Evolutionary conservation across 2,329 filamentous ascomycete species (phyloP).

Genomic region (Sporothrix globosa): DNA sequence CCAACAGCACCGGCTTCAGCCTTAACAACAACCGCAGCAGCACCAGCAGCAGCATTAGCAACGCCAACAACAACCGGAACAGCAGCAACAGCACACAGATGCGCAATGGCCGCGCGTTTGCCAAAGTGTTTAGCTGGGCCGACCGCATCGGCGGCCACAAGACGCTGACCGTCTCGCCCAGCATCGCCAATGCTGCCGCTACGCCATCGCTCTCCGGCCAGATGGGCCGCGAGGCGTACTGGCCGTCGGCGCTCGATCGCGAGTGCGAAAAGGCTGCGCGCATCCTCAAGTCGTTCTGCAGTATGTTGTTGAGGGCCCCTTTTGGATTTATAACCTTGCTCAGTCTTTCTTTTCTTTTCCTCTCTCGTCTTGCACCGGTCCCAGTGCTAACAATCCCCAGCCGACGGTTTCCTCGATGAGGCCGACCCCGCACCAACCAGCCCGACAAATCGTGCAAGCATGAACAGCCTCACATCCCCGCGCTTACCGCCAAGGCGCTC

Average conservation of each 20-base stretch:
- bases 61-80: constrained; percentile 23
- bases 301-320: constrained; percentile 64
- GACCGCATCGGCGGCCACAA: constrained; percentile 33
- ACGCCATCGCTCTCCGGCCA: constrained; percentile 74
- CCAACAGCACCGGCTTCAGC: constrained; percentile 27
- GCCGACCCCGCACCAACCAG: constrained; percentile 42
- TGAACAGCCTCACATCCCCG: constrained; percentile 33
- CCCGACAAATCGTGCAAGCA: constrained; percentile 37
- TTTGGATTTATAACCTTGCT: constrained; percentile 63
- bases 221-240: constrained; percentile 72
- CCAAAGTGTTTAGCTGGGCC: constrained; percentile 44
- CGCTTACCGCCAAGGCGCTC: constrained; percentile 32
- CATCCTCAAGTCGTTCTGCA: constrained; percentile 76
- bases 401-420: constrained; percentile 59
- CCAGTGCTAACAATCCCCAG: constrained; percentile 43
- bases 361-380: constrained; percentile 54
- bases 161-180: constrained; percentile 33
- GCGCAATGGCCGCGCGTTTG: constrained; percentile 34
- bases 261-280: constrained; percentile 79
- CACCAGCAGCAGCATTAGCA: constrained; percentile 18
- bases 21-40: constrained; percentile 15
- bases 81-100: constrained; percentile 25
- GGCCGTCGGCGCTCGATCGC: constrained; percentile 73
- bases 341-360: constrained; percentile 44
- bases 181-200: constrained; percentile 33